Base-by-base conservation (phyloP, 2,329 filamentous ascomycete genomes). In the Fonsecaea erecta region DNA sequence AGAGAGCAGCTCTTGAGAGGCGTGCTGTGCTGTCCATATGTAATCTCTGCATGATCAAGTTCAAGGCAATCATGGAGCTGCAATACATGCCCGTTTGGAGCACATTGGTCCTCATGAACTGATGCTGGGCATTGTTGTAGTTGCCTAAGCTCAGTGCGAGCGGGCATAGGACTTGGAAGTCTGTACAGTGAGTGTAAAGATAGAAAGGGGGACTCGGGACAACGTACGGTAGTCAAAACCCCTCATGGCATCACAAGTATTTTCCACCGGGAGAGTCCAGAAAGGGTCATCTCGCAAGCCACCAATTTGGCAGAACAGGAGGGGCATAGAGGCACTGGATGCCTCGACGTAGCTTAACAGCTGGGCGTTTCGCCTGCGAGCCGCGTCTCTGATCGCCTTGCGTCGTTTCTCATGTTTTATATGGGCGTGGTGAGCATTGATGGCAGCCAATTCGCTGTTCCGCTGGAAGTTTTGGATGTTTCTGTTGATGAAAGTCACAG, bases 41-140 rank as follows among this genome's bases (percentile, higher is more conserved):
- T 32, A 54, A 24, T 16, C 60, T 55, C 40, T 62, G 60, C 51
- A 62, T 55, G 26, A 35, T 46, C 14, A 62, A 30, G 26, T 55
- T 46, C 18, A 62, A 46, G n/a, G 51, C 60, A 9, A 62, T 62
- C 60, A 62, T 62, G 11, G 60, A 62, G 18, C 21, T 28, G 52
- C 60, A 62, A 40, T 62, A 62, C 60, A 62, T 62, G 35, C 30
- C n/a, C 40, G 60, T 62, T 35, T 62, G 30, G 51, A 62, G 60
- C 60, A 62, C 24, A 30, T 62, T 18, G 21, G 24, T 21, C 34
- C 51, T 37, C 60, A 62, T 62, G 32, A 55, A 46, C 24, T 55
- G 40, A 21, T 62, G 60, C 40, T 62, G 60, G 3, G 26, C 12
- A 6, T 32, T 11, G 40, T 48, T 62, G 52, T 62, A 62, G 60